Conservation (phyloP, 208 protist genomes). For the Leishmania turanica region DNA sequence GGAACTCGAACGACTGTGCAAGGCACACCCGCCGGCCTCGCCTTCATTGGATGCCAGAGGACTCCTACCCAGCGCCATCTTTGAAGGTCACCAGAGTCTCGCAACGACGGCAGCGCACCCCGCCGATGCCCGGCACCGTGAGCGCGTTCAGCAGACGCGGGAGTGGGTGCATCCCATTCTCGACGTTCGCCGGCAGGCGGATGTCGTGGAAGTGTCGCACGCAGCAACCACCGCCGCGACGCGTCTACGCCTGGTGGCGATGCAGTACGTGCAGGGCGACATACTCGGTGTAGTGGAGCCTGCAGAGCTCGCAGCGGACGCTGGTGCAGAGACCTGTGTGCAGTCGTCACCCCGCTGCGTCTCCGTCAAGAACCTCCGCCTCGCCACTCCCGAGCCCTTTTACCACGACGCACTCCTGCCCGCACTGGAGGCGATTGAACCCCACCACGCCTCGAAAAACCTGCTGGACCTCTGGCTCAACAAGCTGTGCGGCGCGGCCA, state of each 20-base stretch:
- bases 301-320: not conserved
- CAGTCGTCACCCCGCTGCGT: not conserved
- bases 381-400: conserved; percentile 24
- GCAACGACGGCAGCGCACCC: conserved; percentile 2
- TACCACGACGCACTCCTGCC: conserved; percentile 42
- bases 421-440: conserved; percentile 37
- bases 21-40: conserved; percentile 7
- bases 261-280: conserved; percentile 18
- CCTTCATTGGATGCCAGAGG: conserved; percentile 18
- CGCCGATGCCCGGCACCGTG: not conserved
- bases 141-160: not conserved
- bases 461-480: conserved; percentile 36
- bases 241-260: conserved; percentile 5
- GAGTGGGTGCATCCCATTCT: conserved; percentile 43
- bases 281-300: conserved; percentile 23
- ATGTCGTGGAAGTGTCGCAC: conserved; percentile 1
- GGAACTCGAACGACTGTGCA: conserved; percentile 14
- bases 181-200: conserved; percentile 33
- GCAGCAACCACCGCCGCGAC: not conserved
- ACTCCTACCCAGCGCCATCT: conserved; percentile 38
- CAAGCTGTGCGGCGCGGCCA: conserved; percentile 38
- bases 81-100: conserved; percentile 37
- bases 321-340: not conserved
- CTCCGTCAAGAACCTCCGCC: conserved; percentile 23
- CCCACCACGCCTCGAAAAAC: conserved; percentile 40